Evolutionary conservation across 106 monocot genomes (phyloP), one percentile per base, ranked within the genome.

Genomic region (Dendrobium catenatum): DNA sequence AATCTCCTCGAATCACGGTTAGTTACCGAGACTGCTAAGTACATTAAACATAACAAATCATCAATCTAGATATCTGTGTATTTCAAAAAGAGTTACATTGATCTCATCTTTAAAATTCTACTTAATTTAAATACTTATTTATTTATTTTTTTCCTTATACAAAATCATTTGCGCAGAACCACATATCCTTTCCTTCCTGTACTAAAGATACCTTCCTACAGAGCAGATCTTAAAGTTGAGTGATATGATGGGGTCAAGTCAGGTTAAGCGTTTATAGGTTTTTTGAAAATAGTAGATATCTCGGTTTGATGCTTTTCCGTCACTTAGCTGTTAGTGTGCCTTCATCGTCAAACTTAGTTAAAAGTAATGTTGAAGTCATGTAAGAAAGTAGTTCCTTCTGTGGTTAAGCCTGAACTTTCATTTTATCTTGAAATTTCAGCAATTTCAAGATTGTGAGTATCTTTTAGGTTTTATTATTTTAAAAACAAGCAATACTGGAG

Each of bases 1-100:
- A 84, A 75, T 94, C 94, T 79, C 29, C 75, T 47, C 85, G 97
- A 80, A 83, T 91, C 46, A 94, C 85, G 59, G 94, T 98, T 81
- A 90, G 94, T 56, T 76, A 19, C 27, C 67, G 10, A 22, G 19
- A 89, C 68, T 78, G 18, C 55, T 72, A 8, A 6, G 27, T 42
- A 13, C 59, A 42, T 55, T 70, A 16, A 78, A 79, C 24, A 10
- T 15, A 48, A 33, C 9, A 58, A 37, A 41, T 78, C 33, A 24
- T 17, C 18, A 49, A 51, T 17, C 48, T 15, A 4, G 2, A 76
- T 26, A 51, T 27, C 24, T 76, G 24, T 51, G 22, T 47, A 76
- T 48, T 76, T 20, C 9, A 11, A 70, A 76, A 76, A 48, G 26
- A 26, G 27, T 24, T 48, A 49, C 24, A 18, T 43, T 1, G 20